Base-by-base conservation (phyloP, 192 early-diverging fungal genomes). In the Allomyces arbusculus region DNA sequence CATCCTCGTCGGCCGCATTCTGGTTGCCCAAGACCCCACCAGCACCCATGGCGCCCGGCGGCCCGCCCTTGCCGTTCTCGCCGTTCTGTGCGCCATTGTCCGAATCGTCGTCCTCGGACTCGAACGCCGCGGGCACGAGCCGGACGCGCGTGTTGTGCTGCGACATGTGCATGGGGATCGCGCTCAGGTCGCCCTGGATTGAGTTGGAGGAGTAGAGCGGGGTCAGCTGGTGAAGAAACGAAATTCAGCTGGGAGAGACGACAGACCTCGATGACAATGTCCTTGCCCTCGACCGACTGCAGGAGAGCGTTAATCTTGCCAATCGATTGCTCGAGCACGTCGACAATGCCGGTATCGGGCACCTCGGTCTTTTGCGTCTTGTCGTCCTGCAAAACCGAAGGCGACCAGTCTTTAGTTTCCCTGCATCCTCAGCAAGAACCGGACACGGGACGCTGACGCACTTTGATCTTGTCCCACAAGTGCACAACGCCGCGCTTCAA, bases 101-200 rank as follows among this genome's bases (percentile, higher is more conserved):
- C 16, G 67, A 66, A 1, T 73, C 75, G 50, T 82, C 82, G 16
- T 58, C 50, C 50, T 58, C 50, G 50, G 50, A 58, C 67, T 83
- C 82, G 65, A 83, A 83, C 23, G 79, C 78, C 23, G 78, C 77
- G 19, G 80, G 75, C 22, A 72, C 73, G n/a, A 83, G 69, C 65
- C 82, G 82, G 40, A 83, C 82, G 62, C 82, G 72, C 3, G 80
- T 82, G 71, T 83, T 83, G 71, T 77, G 77, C 1, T 68, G 63
- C 19, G 82, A 78, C 24, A 83, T 66, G 19, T 69, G 68, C 7
- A 71, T 67, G 64, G 66, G 82, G 72, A 70, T 70, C 78, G 80
- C 40, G 55, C 61, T 67, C 69, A 67, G 50, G 74, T 25, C 61
- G 70, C 65, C 20, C 67, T 70, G 62, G 64, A n/a, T n/a, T n/a